phyloP scores from a whole-genome alignment of 2,329 filamentous ascomycete species.

The Chaetomium olivaceum region DNA sequence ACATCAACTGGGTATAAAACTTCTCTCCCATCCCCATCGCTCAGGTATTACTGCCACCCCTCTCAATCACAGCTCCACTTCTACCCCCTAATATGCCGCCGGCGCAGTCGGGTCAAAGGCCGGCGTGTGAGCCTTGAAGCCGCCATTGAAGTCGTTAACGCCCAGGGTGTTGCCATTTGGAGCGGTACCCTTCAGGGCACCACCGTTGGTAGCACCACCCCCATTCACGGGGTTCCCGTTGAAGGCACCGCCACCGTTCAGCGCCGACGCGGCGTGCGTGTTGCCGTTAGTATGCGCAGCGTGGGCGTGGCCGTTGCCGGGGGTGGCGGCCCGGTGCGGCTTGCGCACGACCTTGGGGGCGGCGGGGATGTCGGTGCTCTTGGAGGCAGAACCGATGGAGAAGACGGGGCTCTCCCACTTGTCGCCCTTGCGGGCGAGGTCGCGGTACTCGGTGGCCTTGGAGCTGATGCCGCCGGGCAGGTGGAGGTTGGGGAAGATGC shows the following conservation, averaged over 20 bases:
- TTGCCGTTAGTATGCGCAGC: slow-evolving; percentile 10
- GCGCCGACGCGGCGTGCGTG: background rate
- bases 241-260: background rate
- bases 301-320: background rate
- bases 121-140: slow-evolving; percentile 6
- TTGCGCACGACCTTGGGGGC: slow-evolving; percentile 55
- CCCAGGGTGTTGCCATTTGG: slow-evolving; percentile 1
- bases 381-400: slow-evolving; percentile 74
- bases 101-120: slow-evolving; percentile 12
- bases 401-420: slow-evolving; percentile 96
- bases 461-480: slow-evolving; percentile 85
- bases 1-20: background rate
- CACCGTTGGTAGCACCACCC: background rate
- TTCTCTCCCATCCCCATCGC: background rate
- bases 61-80: background rate
- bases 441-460: slow-evolving; percentile 92
- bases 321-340: slow-evolving; percentile 35
- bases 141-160: background rate
- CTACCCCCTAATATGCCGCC: slow-evolving; percentile 8
- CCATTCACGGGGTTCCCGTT: background rate
- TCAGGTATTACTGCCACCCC: background rate
- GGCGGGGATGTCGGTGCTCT: slow-evolving; percentile 70
- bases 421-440: slow-evolving; percentile 83
- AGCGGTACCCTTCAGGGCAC: slow-evolving; percentile 4
- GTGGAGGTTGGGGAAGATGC: slow-evolving; percentile 82